Percentiles rank a stretch among this genome's conserved stretches.
Evolutionary conservation across 176 grass and related monocot species (phyloP).

Genomic region (Thinopyrum elongatum): DNA sequence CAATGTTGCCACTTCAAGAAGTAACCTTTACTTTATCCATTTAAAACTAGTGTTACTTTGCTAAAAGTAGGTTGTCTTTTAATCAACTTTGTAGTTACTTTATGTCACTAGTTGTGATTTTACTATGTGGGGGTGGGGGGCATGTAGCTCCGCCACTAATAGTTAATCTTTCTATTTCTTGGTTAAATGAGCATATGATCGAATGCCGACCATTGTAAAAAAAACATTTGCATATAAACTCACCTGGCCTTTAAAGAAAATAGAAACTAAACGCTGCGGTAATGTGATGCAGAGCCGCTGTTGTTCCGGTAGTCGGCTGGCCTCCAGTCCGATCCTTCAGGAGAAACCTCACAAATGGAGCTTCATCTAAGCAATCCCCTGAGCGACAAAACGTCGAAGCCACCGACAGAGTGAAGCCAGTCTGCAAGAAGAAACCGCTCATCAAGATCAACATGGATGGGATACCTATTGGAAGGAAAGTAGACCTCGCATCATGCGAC

Average conservation of each 20-base stretch:
- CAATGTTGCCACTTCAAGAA: not conserved
- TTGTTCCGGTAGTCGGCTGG: slow-evolving; percentile 87
- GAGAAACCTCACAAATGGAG: slow-evolving; percentile 70
- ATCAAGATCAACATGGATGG: slow-evolving; percentile 99
- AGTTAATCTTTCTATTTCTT: not conserved
- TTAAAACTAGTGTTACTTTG: not conserved
- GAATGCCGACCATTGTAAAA: not conserved
- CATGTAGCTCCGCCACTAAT: too few relatives aligned
- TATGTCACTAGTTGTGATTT: not conserved
- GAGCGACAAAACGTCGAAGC: slow-evolving; percentile 44
- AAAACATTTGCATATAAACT: slow-evolving; percentile 1
- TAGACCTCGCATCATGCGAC: slow-evolving; percentile 53
- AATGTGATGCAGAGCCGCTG: slow-evolving; percentile 46
- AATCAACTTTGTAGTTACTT: slow-evolving; percentile 18
- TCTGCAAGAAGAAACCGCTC: slow-evolving; percentile 52
- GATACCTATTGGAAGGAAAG: slow-evolving; percentile 92
- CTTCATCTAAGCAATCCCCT: slow-evolving; percentile 55
- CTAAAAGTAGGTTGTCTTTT: slow-evolving; percentile 18
- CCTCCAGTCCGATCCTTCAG: slow-evolving; percentile 84
- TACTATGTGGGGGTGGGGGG: too few relatives aligned
- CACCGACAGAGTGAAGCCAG: slow-evolving; percentile 25
- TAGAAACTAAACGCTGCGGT: not conserved
- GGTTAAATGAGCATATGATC: slow-evolving; percentile 5
- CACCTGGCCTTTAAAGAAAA: not conserved
- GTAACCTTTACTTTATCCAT: not conserved